phyloP scores from a whole-genome alignment of 331 rosid genomes.

The Acacia concinna region DNA sequence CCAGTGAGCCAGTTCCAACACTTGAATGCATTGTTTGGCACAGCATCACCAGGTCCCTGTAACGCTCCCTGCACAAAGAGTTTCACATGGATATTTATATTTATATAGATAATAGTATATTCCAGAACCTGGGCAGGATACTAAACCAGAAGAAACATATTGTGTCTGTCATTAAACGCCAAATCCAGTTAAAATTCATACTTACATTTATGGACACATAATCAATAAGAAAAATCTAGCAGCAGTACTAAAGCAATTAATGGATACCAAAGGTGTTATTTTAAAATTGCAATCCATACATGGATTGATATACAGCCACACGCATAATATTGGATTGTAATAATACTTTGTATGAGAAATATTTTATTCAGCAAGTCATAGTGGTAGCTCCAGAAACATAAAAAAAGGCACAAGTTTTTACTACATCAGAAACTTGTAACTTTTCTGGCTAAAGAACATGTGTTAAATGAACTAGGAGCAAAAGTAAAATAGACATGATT shows the following conservation, averaged over 20 bases:
- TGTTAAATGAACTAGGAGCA: not conserved
- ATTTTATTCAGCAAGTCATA: conserved; percentile 21
- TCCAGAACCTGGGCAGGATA: conserved; percentile 19
- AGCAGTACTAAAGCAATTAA: not conserved
- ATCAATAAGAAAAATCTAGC: conserved; percentile 20
- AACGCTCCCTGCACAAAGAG: conserved; percentile 72
- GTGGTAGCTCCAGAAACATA: not conserved
- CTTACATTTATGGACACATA: conserved; percentile 15
- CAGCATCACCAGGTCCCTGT: conserved; percentile 68
- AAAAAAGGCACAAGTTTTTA: not conserved
- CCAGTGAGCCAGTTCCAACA: conserved; percentile 92
- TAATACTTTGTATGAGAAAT: not conserved
- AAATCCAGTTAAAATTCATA: conserved; percentile 16
- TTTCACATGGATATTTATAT: conserved; percentile 16
- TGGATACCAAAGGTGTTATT: not conserved
- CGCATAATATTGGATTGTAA: not conserved
- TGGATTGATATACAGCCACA: not conserved
- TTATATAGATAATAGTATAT: not conserved
- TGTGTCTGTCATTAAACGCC: conserved; percentile 18
- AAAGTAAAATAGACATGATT: conserved; percentile 6
- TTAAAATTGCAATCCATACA: not conserved
- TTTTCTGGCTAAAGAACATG: conserved; percentile 21
- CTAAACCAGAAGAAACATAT: conserved; percentile 26
- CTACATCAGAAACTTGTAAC: not conserved
- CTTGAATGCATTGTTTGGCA: conserved; percentile 90